Percentiles rank a stretch among this genome's conserved stretches.
phyloP scores from a whole-genome alignment of 1,139 yeast genomes.

The Nakaseomyces kungkrabaensis region DNA sequence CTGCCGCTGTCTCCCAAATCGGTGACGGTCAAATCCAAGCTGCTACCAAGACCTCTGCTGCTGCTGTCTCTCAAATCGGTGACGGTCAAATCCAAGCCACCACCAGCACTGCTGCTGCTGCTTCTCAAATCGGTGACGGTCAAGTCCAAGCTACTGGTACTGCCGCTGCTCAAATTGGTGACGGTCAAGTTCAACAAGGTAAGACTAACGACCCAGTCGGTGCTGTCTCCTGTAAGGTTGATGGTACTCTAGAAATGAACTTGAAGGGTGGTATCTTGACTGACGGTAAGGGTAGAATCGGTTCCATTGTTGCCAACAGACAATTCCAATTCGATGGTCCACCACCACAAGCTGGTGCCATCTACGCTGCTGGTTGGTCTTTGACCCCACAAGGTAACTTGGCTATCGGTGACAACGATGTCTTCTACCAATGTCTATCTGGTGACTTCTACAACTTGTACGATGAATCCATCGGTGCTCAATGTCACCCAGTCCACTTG shows the following conservation, averaged over 20 bases:
- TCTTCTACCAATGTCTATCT: constrained; percentile 73
- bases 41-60: constrained; percentile 24
- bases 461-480: constrained; percentile 56
- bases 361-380: constrained; percentile 82
- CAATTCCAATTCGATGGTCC: constrained; percentile 90
- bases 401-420: constrained; percentile 56
- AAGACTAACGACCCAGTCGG: constrained; percentile 12
- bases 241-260: constrained; percentile 45
- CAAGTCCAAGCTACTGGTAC: constrained; percentile 10
- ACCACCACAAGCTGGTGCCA: constrained; percentile 84
- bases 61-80: constrained; percentile 2
- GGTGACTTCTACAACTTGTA: constrained; percentile 81
- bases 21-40: constrained; percentile 29
- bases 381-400: constrained; percentile 55
- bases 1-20: constrained; percentile 42
- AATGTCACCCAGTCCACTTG: constrained; percentile 59
- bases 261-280: constrained; percentile 47
- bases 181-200: constrained; percentile 5
- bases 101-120: constrained; percentile 32
- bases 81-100: constrained; percentile 6
- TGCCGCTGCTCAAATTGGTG: constrained; percentile 4
- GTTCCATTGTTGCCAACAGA: constrained; percentile 77
- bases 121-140: constrained; percentile 14
- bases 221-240: constrained; percentile 39
- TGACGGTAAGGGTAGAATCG: constrained; percentile 62